Evolutionary conservation across 2,329 filamentous ascomycete species (phyloP), one percentile per base, ranked within the genome.

Genomic region (Akanthomyces uredinophilus): DNA sequence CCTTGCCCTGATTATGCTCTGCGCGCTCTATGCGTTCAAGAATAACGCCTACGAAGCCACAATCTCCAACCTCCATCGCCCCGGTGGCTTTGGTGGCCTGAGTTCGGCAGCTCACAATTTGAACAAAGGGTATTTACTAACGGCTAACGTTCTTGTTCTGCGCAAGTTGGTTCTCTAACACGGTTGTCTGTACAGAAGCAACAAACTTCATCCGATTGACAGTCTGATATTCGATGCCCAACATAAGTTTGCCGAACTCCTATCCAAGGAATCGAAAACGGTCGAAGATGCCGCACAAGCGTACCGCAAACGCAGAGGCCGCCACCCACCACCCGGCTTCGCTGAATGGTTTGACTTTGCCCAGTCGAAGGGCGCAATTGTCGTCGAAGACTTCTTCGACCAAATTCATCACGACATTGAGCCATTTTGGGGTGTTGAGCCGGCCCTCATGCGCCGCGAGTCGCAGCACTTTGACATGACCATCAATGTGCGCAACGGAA

Each of bases 381-480:
- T 87, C 14, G 75, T 88, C 13, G 86, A 88, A 66, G 81, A 84
- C 55, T 88, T 87, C 67, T 88, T 87, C 72, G 83, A 87, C 66
- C 84, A 85, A 64, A 82, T 88, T 59, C 83, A 86, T 72, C 79
- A 85, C 65, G 85, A 88, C 65, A 71, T 87, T 14, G 77, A 81
- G 55, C 82, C 83, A 1, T 84, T 84, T 66, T 85, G 83, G 83
- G 83, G 79, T 13, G 68, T 84, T 13, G 74, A 81, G 11, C 73
- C 83, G 2, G 71, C 71, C 6, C 62, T 72, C 27, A 78, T 85
- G 49, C 82, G 81, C 61, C 79, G 78, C 65, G 81, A 85, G 64
- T 79, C 84, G 0, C 70, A 69, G 63, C 78, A 80, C 50, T 86
- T 79, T 59, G 84, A 87, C 66, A 87, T 87, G 84, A 80, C 78